Conservation (phyloP, 73 alveolate genomes). For the Stentor coeruleus region DNA sequence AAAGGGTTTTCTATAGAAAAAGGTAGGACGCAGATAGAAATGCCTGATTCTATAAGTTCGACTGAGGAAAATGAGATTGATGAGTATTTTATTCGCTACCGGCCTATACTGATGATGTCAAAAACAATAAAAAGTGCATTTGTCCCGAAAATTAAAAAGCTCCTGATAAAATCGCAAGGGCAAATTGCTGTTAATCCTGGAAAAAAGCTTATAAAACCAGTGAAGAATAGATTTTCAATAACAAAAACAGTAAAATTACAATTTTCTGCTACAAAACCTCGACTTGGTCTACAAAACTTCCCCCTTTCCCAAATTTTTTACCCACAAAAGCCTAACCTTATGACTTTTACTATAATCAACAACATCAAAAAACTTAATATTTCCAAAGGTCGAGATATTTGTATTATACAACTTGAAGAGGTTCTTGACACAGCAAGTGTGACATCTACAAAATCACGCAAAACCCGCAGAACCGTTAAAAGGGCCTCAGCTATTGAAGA, state of each 20-base stretch:
- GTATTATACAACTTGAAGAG: too few species aligned
- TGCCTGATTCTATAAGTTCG: too few species aligned
- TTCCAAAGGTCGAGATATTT: neutral
- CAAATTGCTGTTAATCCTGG: neutral
- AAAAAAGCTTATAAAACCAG: neutral
- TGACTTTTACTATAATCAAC: too few species aligned
- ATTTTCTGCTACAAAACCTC: neutral
- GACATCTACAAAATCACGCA: neutral
- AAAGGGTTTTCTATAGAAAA: too few species aligned
- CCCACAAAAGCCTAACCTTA: too few species aligned
- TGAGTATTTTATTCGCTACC: neutral
- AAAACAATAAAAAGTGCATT: neutral
- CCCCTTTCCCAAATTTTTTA: too few species aligned
- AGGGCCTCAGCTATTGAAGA: slow-evolving; percentile 6
- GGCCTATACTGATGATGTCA: neutral
- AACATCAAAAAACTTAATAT: too few species aligned
- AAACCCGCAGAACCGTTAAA: neutral
- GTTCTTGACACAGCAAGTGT: too few species aligned
- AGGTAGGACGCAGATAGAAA: neutral
- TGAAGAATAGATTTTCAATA: neutral
- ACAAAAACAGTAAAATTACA: neutral
- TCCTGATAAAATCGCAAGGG: neutral
- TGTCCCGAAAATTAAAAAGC: neutral
- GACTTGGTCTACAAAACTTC: neutral
- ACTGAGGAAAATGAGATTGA: neutral